Evolutionary conservation across 2,329 filamentous ascomycete species (phyloP).

Genomic region (Zarea fungicola): DNA sequence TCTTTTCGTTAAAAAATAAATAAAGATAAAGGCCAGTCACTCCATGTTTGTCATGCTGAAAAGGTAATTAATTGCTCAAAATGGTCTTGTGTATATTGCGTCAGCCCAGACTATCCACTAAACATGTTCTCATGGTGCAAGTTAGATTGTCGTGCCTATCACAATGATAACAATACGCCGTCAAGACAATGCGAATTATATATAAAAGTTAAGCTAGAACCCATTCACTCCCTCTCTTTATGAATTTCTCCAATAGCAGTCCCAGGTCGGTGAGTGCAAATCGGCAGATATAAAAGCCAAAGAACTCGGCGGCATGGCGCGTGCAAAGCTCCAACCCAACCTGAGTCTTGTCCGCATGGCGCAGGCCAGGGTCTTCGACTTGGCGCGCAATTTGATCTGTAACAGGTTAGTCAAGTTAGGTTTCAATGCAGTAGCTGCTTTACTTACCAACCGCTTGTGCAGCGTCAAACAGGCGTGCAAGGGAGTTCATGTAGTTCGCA

Average conservation of each 20-base stretch:
- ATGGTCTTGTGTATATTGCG: background rate
- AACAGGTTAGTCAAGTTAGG: background rate
- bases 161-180: background rate
- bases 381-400: slow-evolving; percentile 92
- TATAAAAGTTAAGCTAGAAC: slow-evolving; percentile 43
- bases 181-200: background rate
- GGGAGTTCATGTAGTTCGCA: slow-evolving; percentile 81
- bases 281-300: slow-evolving; percentile 91
- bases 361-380: slow-evolving; percentile 89
- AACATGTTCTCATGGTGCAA: background rate
- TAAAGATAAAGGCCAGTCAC: too few relatives aligned
- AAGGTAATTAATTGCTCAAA: too few relatives aligned
- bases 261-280: slow-evolving; percentile 86
- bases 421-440: background rate
- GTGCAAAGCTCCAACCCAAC: slow-evolving; percentile 92
- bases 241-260: slow-evolving; percentile 87
- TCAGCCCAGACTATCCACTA: background rate
- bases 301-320: slow-evolving; percentile 93
- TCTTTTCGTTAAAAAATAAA: too few relatives aligned
- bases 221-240: slow-evolving; percentile 96
- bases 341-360: slow-evolving; percentile 87
- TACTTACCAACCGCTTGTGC: slow-evolving; percentile 82
- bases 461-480: slow-evolving; percentile 88
- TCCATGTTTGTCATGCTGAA: too few relatives aligned
- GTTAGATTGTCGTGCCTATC: background rate